phyloP scores from a whole-genome alignment of 805 yeast genomes.

The Hanseniaspora thailandica region DNA sequence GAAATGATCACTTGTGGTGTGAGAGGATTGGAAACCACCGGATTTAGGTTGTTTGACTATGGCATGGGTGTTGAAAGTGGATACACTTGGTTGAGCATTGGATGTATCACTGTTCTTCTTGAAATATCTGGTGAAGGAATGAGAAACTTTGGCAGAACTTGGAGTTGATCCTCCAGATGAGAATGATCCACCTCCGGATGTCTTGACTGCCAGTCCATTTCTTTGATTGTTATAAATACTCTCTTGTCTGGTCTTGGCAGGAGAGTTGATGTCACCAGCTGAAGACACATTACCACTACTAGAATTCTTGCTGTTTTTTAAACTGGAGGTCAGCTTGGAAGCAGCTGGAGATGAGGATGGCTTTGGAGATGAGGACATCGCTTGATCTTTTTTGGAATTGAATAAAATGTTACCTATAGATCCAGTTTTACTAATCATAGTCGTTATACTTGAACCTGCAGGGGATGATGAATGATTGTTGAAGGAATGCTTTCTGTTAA shows the following conservation, averaged over 20 bases:
- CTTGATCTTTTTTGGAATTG: conserved; percentile 19
- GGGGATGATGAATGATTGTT: neutral
- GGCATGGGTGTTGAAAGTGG: conserved; percentile 15
- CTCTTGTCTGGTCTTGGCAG: conserved; percentile 28
- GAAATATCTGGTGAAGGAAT: conserved; percentile 14
- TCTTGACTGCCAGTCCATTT: conserved; percentile 7
- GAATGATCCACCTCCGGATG: neutral
- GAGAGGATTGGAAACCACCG: neutral
- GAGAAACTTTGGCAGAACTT: neutral
- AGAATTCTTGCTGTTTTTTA: conserved; percentile 3
- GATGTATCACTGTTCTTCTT: conserved; percentile 1
- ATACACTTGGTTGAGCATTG: conserved; percentile 14
- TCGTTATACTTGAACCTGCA: conserved; percentile 1
- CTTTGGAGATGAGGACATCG: conserved; percentile 17
- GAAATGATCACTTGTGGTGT: neutral
- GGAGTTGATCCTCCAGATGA: conserved; percentile 9
- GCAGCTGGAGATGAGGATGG: conserved; percentile 8
- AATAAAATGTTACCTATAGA: conserved; percentile 29
- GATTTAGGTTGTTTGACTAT: conserved; percentile 6
- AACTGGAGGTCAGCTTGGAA: conserved; percentile 13
- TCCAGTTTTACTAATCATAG: conserved; percentile 25
- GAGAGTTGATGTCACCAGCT: conserved; percentile 13
- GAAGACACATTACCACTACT: conserved; percentile 18
- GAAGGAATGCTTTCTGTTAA: conserved; percentile 11
- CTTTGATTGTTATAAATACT: conserved; percentile 29